Conservation (phyloP, 345 rosid genomes). For the Geranium rotundifolium region DNA sequence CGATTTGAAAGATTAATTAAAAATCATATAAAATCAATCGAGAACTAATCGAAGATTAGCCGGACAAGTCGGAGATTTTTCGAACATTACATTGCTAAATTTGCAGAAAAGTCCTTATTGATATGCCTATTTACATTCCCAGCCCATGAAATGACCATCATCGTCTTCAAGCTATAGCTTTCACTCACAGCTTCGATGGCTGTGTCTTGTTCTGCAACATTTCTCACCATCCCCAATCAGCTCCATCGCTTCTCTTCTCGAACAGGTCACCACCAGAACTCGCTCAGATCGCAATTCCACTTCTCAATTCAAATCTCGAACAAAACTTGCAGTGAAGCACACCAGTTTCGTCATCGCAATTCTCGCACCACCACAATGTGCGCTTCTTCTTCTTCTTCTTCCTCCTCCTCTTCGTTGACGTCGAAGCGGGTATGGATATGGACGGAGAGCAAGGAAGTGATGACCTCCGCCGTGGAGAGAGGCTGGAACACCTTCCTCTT, state of each 20-base stretch:
- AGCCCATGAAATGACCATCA: background rate
- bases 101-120: background rate
- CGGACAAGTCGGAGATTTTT: too few species aligned
- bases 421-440: conserved; percentile 77
- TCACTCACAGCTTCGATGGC: background rate
- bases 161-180: background rate
- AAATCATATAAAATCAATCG: too few species aligned
- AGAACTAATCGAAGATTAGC: too few species aligned
- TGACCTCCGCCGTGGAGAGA: conserved; percentile 77
- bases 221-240: background rate
- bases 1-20: too few species aligned
- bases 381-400: conserved; percentile 15
- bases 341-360: background rate
- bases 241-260: background rate
- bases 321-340: background rate
- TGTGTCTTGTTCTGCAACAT: background rate
- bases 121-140: background rate
- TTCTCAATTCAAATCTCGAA: background rate
- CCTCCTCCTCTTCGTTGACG: conserved; percentile 13
- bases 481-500: conserved; percentile 88
- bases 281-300: background rate
- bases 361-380: background rate
- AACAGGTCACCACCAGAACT: background rate
- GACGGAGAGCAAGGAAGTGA: conserved; percentile 62
- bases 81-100: too few species aligned